Conservation (phyloP, 2,329 filamentous ascomycete genomes). For the Thielaviopsis musarum region DNA sequence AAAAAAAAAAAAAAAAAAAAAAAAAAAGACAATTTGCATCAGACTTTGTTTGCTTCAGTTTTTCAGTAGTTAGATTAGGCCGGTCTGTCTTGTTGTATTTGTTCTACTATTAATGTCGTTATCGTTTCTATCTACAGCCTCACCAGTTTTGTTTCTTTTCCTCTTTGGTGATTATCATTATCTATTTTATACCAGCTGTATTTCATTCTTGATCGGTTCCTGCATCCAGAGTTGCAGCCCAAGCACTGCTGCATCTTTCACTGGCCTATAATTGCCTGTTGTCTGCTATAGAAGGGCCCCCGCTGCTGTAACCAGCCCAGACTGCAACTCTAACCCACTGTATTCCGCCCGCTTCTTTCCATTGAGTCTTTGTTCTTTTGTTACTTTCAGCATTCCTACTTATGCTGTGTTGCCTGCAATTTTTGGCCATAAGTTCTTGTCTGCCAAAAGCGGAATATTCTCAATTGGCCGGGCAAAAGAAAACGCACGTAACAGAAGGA, state of each 20-base stretch:
- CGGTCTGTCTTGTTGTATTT: not conserved
- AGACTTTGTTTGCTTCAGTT: not conserved
- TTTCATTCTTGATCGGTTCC: conserved; percentile 2
- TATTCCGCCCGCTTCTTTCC: not conserved
- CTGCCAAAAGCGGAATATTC: no score
- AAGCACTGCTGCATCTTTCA: not conserved
- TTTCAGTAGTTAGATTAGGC: not conserved
- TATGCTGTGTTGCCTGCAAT: no score
- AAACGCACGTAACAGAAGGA: no score
- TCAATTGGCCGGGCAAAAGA: no score
- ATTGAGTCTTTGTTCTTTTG: not conserved
- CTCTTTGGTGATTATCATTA: no score
- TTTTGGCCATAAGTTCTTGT: no score
- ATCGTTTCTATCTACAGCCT: not conserved
- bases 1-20: not conserved
- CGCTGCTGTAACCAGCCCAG: not conserved
- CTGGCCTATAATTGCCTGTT: not conserved
- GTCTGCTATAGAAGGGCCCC: not conserved
- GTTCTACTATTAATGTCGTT: not conserved
- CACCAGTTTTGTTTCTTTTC: not conserved
- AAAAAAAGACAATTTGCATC: not conserved
- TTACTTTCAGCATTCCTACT: not conserved
- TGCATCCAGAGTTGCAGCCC: conserved; percentile 6
- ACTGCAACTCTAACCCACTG: not conserved
- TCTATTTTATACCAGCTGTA: no score